Conservation (phyloP, 2,329 filamentous ascomycete genomes). For the Chaetomiaceae sp. region DNA sequence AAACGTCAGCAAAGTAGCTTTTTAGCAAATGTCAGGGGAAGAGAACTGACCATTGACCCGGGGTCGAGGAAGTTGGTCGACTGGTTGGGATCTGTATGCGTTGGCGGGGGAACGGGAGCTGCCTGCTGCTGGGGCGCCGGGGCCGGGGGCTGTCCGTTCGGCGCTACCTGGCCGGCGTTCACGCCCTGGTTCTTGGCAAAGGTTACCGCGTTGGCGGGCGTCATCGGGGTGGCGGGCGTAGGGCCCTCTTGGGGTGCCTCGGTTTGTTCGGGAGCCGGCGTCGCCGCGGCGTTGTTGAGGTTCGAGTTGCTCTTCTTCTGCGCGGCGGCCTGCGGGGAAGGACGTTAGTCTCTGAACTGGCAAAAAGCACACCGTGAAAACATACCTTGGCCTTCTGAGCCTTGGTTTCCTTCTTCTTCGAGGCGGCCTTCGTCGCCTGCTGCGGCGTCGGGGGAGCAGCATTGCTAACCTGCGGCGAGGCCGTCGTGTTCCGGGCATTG, state of each 20-base stretch:
- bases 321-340: slow-evolving; percentile 44
- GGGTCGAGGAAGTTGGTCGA: slow-evolving; percentile 45
- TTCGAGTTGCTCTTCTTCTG: slow-evolving; percentile 61
- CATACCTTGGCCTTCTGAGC: slow-evolving; percentile 63
- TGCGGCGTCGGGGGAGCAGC: slow-evolving; percentile 73
- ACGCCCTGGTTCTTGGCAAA: slow-evolving; percentile 46
- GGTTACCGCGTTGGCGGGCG: slow-evolving; percentile 48
- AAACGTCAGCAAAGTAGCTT: slow-evolving; percentile 20
- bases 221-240: slow-evolving; percentile 61
- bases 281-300: slow-evolving; percentile 46
- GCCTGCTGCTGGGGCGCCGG: slow-evolving; percentile 40
- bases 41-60: slow-evolving; percentile 38
- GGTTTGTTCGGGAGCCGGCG: slow-evolving; percentile 51
- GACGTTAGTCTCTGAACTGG: slow-evolving; percentile 17
- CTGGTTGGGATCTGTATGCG: slow-evolving; percentile 46
- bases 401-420: slow-evolving; percentile 72
- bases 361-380: slow-evolving; percentile 15
- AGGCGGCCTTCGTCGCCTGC: slow-evolving; percentile 66
- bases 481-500: slow-evolving; percentile 52
- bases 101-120: slow-evolving; percentile 41
- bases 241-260: slow-evolving; percentile 54
- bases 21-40: not conserved
- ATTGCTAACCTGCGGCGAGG: slow-evolving; percentile 59
- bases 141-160: slow-evolving; percentile 44
- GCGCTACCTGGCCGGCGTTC: slow-evolving; percentile 35